Conservation (phyloP, 176 grass and related monocot genomes). For the Puccinellia tenuiflora region DNA sequence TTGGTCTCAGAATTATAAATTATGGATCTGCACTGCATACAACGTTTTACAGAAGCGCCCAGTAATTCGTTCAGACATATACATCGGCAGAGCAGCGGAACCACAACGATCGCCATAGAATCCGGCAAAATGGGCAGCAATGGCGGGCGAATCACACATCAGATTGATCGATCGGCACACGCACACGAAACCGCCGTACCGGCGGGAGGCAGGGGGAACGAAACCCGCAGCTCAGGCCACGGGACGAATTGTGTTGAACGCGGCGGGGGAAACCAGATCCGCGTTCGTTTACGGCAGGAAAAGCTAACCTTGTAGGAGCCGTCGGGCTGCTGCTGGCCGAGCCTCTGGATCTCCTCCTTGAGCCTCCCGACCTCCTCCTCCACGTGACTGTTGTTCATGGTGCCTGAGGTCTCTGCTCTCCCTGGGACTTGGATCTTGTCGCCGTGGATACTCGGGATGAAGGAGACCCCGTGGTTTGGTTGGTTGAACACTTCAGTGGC, state of each 20-base stretch:
- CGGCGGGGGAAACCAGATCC: neutral
- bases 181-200: neutral
- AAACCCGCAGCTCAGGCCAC: neutral
- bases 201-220: neutral
- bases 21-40: neutral
- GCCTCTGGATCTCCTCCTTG: constrained; percentile 92
- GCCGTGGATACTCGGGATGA: no score
- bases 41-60: neutral
- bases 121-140: neutral
- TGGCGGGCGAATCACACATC: neutral
- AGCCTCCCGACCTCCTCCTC: constrained; percentile 90
- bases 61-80: neutral
- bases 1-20: neutral
- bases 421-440: constrained; percentile 17
- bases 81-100: neutral
- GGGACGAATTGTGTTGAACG: neutral
- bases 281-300: neutral
- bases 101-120: neutral
- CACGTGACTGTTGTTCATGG: constrained; percentile 62
- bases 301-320: constrained; percentile 75
- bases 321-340: constrained; percentile 66
- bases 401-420: neutral
- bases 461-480: no score
- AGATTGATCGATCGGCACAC: neutral
- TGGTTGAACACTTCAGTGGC: no score